phyloP scores from a whole-genome alignment of 805 yeast genomes.

The Metschnikowia arizonensis region DNA sequence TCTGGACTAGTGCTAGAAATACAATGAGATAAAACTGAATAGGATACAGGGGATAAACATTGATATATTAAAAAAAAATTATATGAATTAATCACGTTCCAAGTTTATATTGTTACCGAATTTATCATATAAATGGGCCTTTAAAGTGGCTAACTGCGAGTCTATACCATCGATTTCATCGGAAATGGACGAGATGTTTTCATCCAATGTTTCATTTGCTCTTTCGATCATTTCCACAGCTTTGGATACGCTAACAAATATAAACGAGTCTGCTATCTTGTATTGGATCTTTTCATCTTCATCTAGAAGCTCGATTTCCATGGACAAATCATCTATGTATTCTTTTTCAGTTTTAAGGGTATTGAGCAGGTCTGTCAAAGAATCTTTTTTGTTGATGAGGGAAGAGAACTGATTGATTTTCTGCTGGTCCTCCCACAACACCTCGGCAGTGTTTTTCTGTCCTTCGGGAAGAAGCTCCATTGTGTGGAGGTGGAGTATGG shows the following conservation, averaged over 20 bases:
- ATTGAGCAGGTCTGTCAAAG: conserved; percentile 45
- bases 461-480: conserved; percentile 55
- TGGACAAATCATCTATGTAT: conserved; percentile 76
- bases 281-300: conserved; percentile 67
- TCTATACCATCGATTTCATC: conserved; percentile 48
- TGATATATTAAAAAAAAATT: too few relatives aligned
- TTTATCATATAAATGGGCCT: conserved; percentile 74
- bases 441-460: conserved; percentile 54
- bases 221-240: conserved; percentile 65
- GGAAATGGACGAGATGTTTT: conserved; percentile 44
- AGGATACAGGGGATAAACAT: too few relatives aligned
- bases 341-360: conserved; percentile 68
- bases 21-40: background rate
- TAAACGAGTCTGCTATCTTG: conserved; percentile 77
- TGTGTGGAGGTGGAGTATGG: background rate
- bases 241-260: conserved; percentile 61
- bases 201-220: conserved; percentile 53
- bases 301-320: conserved; percentile 85
- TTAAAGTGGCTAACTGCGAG: conserved; percentile 54
- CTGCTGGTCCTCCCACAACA: conserved; percentile 81
- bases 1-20: conserved; percentile 14
- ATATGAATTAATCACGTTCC: conserved; percentile 43
- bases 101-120: conserved; percentile 87
- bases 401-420: conserved; percentile 86
- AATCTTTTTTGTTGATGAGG: conserved; percentile 67